phyloP scores from a whole-genome alignment of 768 basidiomycete species.

The Psilocybe cyanescens region DNA sequence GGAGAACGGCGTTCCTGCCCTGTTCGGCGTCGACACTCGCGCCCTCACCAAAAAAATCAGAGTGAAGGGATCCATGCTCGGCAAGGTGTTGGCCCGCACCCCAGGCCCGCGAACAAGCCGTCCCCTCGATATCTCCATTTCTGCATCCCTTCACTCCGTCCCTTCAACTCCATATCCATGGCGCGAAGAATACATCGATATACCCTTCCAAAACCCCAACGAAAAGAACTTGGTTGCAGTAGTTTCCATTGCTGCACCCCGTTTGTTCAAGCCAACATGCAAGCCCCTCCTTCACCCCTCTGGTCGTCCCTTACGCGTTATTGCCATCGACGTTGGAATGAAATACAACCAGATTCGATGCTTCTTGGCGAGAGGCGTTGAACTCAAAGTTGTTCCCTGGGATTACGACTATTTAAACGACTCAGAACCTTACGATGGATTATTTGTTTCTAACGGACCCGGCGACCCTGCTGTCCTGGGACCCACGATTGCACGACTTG shows the following conservation, averaged over 20 bases:
- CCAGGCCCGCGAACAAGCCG: conserved; percentile 44
- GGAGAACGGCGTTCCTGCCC: conserved; percentile 92
- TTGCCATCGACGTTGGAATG: conserved; percentile 99
- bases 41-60: conserved; percentile 96
- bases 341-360: conserved; percentile 99
- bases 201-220: conserved; percentile 91
- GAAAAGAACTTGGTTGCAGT: conserved; percentile 86
- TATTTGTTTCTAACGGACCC: conserved; percentile 98
- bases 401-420: conserved; percentile 89
- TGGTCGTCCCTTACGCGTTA: conserved; percentile 78
- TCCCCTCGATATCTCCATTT: conserved; percentile 31
- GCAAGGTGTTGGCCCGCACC: conserved; percentile 75
- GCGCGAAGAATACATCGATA: conserved; percentile 82
- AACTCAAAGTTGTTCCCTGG: conserved; percentile 98
- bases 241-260: conserved; percentile 76
- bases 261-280: conserved; percentile 65
- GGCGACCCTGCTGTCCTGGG: conserved; percentile 91
- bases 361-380: conserved; percentile 89
- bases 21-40: conserved; percentile 96
- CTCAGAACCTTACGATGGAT: conserved; percentile 83
- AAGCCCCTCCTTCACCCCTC: conserved; percentile 71
- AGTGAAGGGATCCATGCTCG: conserved; percentile 93
- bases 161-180: conserved; percentile 63
- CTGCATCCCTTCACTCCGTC: conserved; percentile 46
- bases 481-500: conserved; percentile 70